Evolutionary conservation across 257 asterid genomes (phyloP).

Genomic region (Perilla frutescens): DNA sequence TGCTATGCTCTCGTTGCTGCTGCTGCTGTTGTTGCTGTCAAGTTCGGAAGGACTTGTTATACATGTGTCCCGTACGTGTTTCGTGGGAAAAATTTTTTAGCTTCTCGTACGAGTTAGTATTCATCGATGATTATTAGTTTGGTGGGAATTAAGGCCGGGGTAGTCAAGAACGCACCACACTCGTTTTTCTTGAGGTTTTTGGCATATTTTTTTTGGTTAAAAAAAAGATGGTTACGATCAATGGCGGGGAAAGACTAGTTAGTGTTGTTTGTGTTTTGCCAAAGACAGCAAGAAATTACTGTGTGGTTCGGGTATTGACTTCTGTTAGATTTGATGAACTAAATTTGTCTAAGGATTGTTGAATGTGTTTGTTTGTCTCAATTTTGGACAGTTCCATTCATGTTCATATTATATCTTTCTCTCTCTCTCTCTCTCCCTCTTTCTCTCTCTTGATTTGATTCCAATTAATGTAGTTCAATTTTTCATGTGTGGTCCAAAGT

Average conservation of each 20-base stretch:
- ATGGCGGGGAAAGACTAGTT: too few species aligned
- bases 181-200: conserved; percentile 36
- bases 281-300: conserved; percentile 46
- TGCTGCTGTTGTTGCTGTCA: conserved; percentile 39
- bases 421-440: too few species aligned
- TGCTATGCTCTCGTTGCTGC: conserved; percentile 28
- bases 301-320: conserved; percentile 99
- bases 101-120: too few species aligned
- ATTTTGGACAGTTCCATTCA: conserved; percentile 20
- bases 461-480: conserved; percentile 12
- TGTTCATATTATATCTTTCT: too few species aligned
- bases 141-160: too few species aligned
- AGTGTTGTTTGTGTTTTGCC: too few species aligned
- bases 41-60: too few species aligned
- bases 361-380: conserved; percentile 25
- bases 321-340: conserved; percentile 40
- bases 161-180: conserved; percentile 63
- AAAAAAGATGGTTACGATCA: too few species aligned
- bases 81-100: neutral
- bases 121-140: too few species aligned
- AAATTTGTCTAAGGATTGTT: conserved; percentile 5
- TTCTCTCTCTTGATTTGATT: neutral
- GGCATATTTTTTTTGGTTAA: too few species aligned
- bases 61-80: too few species aligned
- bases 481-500: conserved; percentile 51